These are phyloP conservation scores for Aspergillus taichungensis DNA, from an alignment of 495 filamentous ascomycete species.

Conservation along the genomic window DNA sequence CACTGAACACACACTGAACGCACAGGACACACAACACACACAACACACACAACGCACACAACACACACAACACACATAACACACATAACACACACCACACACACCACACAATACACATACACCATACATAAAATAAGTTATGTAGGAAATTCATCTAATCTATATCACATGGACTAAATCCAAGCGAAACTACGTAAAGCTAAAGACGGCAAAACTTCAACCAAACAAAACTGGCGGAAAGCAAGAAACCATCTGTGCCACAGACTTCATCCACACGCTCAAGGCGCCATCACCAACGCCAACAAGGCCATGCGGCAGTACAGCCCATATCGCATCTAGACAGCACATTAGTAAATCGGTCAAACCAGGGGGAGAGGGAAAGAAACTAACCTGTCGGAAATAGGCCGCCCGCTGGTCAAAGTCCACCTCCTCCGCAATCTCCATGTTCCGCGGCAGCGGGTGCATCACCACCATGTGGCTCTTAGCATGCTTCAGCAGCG, in stretches of 20 bases:
- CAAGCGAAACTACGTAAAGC: conserved; percentile 15
- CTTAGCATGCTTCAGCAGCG: conserved; percentile 87
- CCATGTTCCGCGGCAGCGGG: conserved; percentile 84
- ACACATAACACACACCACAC: conserved; percentile 22
- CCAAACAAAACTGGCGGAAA: background rate
- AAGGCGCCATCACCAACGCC: conserved; percentile 76
- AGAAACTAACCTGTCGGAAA: conserved; percentile 85
- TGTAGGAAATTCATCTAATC: conserved; percentile 39
- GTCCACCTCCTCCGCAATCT: conserved; percentile 92
- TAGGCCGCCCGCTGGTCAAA: conserved; percentile 96
- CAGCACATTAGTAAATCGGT: conserved; percentile 26
- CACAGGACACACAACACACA: conserved; percentile 13
- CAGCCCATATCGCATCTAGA: conserved; percentile 92
- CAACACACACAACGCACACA: conserved; percentile 15
- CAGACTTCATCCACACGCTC: conserved; percentile 6
- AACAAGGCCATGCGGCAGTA: conserved; percentile 97
- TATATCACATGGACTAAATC: conserved; percentile 19
- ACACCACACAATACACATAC: conserved; percentile 24
- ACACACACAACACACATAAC: conserved; percentile 17
- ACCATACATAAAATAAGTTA: conserved; percentile 20
- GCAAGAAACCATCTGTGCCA: background rate
- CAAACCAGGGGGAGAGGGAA: background rate
- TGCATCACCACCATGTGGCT: conserved; percentile 87
- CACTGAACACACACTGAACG: conserved; percentile 17
- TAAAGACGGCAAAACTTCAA: conserved; percentile 6